Percentiles rank a stretch among this genome's conserved stretches.
These are phyloP conservation scores for Aspergillus floridensis DNA, from an alignment of 2,329 filamentous ascomycete species.

Conservation along the genomic window DNA sequence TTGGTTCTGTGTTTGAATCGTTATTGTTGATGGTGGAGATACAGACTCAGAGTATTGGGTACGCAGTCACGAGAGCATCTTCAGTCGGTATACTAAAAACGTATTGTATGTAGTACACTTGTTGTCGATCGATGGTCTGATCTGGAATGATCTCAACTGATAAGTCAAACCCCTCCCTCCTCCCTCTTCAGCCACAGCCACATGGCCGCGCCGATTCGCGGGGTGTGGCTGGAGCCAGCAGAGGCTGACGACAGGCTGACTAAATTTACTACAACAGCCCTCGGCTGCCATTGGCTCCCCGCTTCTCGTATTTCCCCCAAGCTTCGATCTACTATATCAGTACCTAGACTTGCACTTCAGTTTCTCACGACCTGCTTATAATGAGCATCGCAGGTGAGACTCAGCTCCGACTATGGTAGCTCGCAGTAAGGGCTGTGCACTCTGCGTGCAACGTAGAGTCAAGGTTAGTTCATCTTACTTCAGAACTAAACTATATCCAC, in stretches of 20 bases:
- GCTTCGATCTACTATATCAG: neutral
- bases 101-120: neutral
- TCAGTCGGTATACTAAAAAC: too few species aligned
- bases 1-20: neutral
- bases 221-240: neutral
- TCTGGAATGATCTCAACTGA: neutral
- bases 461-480: conserved; percentile 18
- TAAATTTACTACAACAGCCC: neutral
- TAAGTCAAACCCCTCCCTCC: neutral
- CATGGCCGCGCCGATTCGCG: neutral
- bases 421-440: conserved; percentile 27
- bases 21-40: neutral
- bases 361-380: neutral
- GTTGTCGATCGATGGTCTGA: neutral
- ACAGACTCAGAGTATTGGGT: neutral
- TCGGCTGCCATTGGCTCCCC: neutral
- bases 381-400: neutral
- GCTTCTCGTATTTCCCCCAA: neutral
- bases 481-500: neutral
- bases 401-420: conserved; percentile 20
- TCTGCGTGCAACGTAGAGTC: conserved; percentile 29
- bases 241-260: neutral
- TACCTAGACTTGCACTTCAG: neutral
- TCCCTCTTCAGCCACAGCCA: conserved; percentile 2
- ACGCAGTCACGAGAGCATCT: neutral